These are phyloP conservation scores for Paraphoma chrysanthemicola DNA, from an alignment of 2,329 filamentous ascomycete genomes.

Conservation along the genomic window DNA sequence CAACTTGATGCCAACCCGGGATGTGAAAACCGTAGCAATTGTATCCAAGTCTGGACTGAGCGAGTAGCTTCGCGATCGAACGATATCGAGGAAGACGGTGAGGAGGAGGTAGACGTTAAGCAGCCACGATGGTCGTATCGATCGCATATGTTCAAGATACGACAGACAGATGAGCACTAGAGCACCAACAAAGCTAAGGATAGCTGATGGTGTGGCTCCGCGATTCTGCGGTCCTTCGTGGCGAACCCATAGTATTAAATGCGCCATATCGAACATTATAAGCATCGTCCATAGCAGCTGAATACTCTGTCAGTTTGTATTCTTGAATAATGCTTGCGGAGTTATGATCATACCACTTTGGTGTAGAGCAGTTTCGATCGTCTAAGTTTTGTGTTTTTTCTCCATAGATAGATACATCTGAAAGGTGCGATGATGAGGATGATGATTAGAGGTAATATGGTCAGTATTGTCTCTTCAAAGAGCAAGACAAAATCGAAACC, in stretches of 20 bases:
- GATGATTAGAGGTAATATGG: constrained; percentile 37
- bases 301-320: not conserved
- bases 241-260: constrained; percentile 36
- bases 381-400: constrained; percentile 30
- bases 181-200: constrained; percentile 34
- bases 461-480: constrained; percentile 46
- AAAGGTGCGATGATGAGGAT: constrained; percentile 37
- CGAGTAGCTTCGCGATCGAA: constrained; percentile 53
- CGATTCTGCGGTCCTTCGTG: constrained; percentile 14
- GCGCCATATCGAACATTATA: constrained; percentile 35
- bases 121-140: constrained; percentile 56
- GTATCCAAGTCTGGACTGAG: constrained; percentile 37
- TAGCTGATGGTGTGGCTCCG: constrained; percentile 36
- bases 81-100: constrained; percentile 55
- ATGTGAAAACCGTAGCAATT: constrained; percentile 53
- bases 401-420: constrained; percentile 36
- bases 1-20: constrained; percentile 52
- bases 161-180: constrained; percentile 50
- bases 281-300: constrained; percentile 34
- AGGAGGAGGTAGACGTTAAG: constrained; percentile 56
- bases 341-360: constrained; percentile 31
- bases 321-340: not conserved
- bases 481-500: constrained; percentile 48
- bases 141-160: constrained; percentile 56
- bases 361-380: constrained; percentile 26